Conservation (phyloP, 2,329 filamentous ascomycete species). For the Ciborinia camelliae region DNA sequence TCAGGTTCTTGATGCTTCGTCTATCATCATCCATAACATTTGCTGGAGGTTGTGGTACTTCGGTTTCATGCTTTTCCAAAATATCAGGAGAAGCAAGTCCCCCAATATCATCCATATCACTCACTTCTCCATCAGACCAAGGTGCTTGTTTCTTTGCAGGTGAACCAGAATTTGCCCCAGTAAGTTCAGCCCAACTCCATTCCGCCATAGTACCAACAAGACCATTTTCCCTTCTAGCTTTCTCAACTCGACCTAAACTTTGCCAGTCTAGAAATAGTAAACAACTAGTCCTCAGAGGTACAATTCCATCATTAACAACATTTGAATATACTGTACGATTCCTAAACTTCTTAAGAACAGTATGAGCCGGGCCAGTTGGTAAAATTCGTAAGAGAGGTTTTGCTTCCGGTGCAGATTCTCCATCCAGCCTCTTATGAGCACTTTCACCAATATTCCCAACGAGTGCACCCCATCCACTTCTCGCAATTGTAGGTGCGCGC, state of each 20-base stretch:
- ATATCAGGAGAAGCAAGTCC: conserved; percentile 41
- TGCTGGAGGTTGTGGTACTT: conserved; percentile 68
- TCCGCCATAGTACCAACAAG: conserved; percentile 88
- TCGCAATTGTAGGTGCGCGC: conserved; percentile 80
- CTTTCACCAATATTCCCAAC: conserved; percentile 76
- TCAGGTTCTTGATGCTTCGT: conserved; percentile 50
- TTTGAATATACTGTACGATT: conserved; percentile 95
- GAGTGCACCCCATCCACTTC: conserved; percentile 84
- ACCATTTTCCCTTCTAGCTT: conserved; percentile 86
- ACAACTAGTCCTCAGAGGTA: conserved; percentile 90
- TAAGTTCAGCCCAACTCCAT: conserved; percentile 93
- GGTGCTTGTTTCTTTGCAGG: conserved; percentile 25
- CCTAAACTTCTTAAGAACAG: conserved; percentile 79
- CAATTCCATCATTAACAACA: conserved; percentile 96
- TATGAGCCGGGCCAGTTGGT: conserved; percentile 86
- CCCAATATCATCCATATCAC: conserved; percentile 33
- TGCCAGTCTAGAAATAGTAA: conserved; percentile 97
- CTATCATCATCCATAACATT: conserved; percentile 65
- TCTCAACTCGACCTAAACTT: conserved; percentile 87
- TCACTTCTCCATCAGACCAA: conserved; percentile 27
- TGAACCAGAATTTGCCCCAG: conserved; percentile 54
- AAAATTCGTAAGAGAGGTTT: conserved; percentile 87
- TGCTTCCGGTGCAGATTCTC: conserved; percentile 67
- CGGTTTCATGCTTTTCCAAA: conserved; percentile 41
- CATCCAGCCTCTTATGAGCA: conserved; percentile 56